Base-by-base conservation (phyloP, 805 yeast species). In the Metschnikowia lochheadii region DNA sequence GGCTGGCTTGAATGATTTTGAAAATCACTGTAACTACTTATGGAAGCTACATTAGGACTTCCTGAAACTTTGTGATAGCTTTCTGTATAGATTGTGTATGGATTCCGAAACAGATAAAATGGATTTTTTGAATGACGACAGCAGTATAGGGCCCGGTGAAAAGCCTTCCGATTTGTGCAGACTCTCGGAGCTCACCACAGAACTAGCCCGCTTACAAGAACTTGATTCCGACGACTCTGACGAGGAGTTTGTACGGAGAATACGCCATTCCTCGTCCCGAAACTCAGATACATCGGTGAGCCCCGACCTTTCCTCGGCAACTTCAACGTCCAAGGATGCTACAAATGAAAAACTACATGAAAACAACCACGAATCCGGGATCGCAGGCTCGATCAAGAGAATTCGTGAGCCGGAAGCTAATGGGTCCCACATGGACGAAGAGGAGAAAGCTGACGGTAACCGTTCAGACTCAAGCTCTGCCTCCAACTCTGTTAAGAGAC, bases 101-200 rank as follows among this genome's bases (percentile, higher is more conserved):
- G n/a, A n/a, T n/a, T n/a, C 94, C 15, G 97, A 90, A 64, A 90
- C 97, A 0, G 97, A 90, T 63, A 85, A 81, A 59, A 82, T 89
- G 88, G 92, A 82, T 52, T 73, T 70, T 52, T 63, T 75, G 53
- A 76, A 74, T 20, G 74, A 69, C 49, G 69, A 51, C 58, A 50
- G 52, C 29, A 53, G 48, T 46, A 48, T 55, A 11, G 44, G 51
- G 31, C 43, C 56, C 18, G 65, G 60, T 18, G 63, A 61, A 38
- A 64, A 53, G 29, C 59, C 55, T 1, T 66, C 70, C 52, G 78
- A 73, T 54, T 65, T 73, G 54, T 64, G 63, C 46, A 65, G 69
- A 5, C 64, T 73, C 43, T 72, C 78, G 7, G 65, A 71, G 59
- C 66, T 77, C 53, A 69, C 75, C 36, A 35, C 46, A 26, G 75